Evolutionary conservation across 305 asterid genomes (phyloP), one percentile per base, ranked within the genome.

Genomic region (Fraxinus velutina): DNA sequence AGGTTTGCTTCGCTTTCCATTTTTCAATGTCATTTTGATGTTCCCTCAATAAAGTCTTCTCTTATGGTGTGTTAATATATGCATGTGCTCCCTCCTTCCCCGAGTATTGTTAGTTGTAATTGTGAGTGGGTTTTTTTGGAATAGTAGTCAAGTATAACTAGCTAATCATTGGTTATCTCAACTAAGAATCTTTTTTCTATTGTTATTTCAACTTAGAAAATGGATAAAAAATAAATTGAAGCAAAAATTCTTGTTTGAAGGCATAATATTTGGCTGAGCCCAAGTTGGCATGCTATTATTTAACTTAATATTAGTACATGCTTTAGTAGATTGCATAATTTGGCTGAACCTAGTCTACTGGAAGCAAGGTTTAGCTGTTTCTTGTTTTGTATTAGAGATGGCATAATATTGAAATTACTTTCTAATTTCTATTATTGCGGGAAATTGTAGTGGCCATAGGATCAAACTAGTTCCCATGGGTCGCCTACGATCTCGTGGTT

Each of bases 1-100:
- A 95, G 97, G 99, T 94, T 80, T 52, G 73, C 52, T 8, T 29
- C 6, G 13, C 77, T 29, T 62, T 34, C 74, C 8, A 8, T 72
- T 80, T 73, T 74, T 42, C 55, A 74, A 3, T 15, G 78, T 76
- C 57, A 68, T 39, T 27, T 78, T 74, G 79, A 50, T 79, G 72
- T 77, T 83, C 50, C 39, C 32, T 76, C 30, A 34, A 80, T 36
- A 2, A 34, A 32, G 37, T 22, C 75, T 15, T 73, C 44, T 77
- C 47, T 21, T 74, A n/a, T 64, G 33, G 72, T 22, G 33, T 64
- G 33, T 62, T 22, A 64, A 22, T 64, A 62, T 22, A 24, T 64
- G 72, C 72, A 64, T 24, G 72, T 24, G 33, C n/a, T 24, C 72
- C 72, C 72, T 64, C 72, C 34, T 21, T 64, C 72, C 72, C 7